Base-by-base conservation (phyloP, 176 grass and related monocot species). In the Metroxylon sagu region DNA sequence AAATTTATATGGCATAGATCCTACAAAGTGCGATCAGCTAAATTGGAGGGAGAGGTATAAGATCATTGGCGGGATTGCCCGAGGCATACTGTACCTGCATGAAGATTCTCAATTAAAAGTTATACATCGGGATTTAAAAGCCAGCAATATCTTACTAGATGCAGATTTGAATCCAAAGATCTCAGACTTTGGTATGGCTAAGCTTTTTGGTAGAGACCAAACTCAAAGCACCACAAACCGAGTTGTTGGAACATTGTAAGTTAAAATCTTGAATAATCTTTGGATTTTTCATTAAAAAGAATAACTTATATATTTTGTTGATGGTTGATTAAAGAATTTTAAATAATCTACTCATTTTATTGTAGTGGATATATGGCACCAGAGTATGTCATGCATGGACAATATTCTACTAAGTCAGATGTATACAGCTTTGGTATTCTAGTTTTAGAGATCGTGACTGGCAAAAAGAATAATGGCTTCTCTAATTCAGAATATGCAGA, bases 201-300 rank as follows among this genome's bases (percentile, higher is more conserved):
- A 30, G 63, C 77, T 80, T 54, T 80, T 80, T 7, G 56, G 25
- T 27, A 51, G 10, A 0, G 58, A 74, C 25, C 57, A 74, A 1
- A 52, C 30, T 10, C 57, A 52, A 6, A 64, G 67, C 2, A 27
- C 0, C 16, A 80, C 77, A 14, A 62, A 25, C 0, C 15, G 53
- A 70, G 39, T 53, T 26, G 48, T 74, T 4, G 48, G 77, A 68
- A 80, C 77, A 5, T 80, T 68, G 77, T 80, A 73, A 80, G 77
- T 3, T 55, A 4, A 2, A 26, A 57, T 25, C 4, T 56, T 3
- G 35, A 43, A 43, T 43, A 43, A 43, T 43, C 35, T 23, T 23
- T 23, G 0, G 21, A 23, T 23, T 23, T 23, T 23, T 23, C 21
- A 23, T 23, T 23, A 23, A 23, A 23, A 23, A 23, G 0, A 23